Base-by-base conservation (phyloP, 495 filamentous ascomycete genomes). In the Mycothermus thermophilus region DNA sequence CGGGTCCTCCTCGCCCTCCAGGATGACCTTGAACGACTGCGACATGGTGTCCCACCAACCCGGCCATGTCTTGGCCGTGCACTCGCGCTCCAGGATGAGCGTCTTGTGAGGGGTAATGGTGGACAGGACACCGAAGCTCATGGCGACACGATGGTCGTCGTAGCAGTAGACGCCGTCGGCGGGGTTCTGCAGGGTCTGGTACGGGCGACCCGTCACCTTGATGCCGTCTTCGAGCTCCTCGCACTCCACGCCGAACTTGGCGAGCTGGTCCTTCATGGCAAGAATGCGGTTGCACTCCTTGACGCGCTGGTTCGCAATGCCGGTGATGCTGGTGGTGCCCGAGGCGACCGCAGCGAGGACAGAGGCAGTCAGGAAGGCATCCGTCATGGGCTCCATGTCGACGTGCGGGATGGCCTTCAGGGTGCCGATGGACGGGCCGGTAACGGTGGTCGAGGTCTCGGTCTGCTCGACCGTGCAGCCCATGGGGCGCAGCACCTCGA, bases 381-480 rank as follows among this genome's bases (percentile, higher is more conserved):
- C 90, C 0, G 90, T 99, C 90, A 99, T 99, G 11, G 86, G 82
- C 51, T 95, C 90, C 90, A 99, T 99, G 49, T 99, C 86, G 17
- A 96, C 75, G 12, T 64, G 60, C 9, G 63, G 52, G 30, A 87
- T 72, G 2, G 75, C 66, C 41, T 75, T 76, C 27, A 99, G 59
- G 4, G 67, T 58, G 15, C 86, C 88, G 36, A 62, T 60, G 11
- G 70, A 58, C n/a, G 88, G 88, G 2, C 90, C 90, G 27, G 75
- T 90, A 10, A 99, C 92, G 2, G 88, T 96, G 9, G 90, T 99
- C 1, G 86, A 93, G 21, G 62, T 70, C 24, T 75, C 76, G 3
- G 79, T 83, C 60, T 96, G 90, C 43, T 80, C 66, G 14, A 99
- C 92, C 3, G 60, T 64, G 60, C 92, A 96, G 12, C 90, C 90